These are phyloP conservation scores for Ascoidea rubescens DNA, from an alignment of 805 yeast genomes.

Conservation along the genomic window DNA sequence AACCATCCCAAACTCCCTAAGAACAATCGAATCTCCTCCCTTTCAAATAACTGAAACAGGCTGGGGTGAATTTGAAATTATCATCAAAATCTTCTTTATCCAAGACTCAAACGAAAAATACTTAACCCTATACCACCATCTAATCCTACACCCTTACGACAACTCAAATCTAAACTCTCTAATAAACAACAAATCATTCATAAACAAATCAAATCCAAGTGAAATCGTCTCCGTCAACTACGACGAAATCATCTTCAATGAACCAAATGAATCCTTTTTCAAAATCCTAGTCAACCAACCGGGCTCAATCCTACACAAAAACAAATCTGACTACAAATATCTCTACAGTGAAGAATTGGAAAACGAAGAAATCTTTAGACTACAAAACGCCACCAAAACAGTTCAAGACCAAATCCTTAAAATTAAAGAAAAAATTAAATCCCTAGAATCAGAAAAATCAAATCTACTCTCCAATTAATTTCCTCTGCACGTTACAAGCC, in stretches of 20 bases:
- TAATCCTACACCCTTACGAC: slow-evolving; percentile 82
- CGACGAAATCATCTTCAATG: slow-evolving; percentile 89
- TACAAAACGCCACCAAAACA: slow-evolving; percentile 23
- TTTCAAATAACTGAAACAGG: slow-evolving; percentile 95
- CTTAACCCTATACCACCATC: slow-evolving; percentile 72
- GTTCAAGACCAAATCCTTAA: slow-evolving; percentile 10
- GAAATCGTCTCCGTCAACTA: slow-evolving; percentile 50
- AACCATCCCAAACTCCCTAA: slow-evolving; percentile 76
- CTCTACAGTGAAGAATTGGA: slow-evolving; percentile 42
- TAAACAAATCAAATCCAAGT: slow-evolving; percentile 10
- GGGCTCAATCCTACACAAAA: slow-evolving; percentile 33
- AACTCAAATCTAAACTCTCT: background rate
- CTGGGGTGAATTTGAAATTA: slow-evolving; percentile 98
- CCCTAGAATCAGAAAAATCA: background rate
- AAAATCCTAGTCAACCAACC: slow-evolving; percentile 61
- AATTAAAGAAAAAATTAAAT: background rate
- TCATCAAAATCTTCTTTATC: slow-evolving; percentile 73
- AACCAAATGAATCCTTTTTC: slow-evolving; percentile 86
- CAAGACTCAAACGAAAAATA: slow-evolving; percentile 84
- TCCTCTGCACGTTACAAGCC: no score
- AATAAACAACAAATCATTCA: slow-evolving; percentile 2
- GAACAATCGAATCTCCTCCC: slow-evolving; percentile 83
- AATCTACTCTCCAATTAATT: no score
- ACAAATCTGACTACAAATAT: slow-evolving; percentile 19
- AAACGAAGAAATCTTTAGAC: slow-evolving; percentile 46